Evolutionary conservation across 352 stramenopile species (phyloP), one percentile per base, ranked within the genome.

Genomic region (Phytophthora europaea): DNA sequence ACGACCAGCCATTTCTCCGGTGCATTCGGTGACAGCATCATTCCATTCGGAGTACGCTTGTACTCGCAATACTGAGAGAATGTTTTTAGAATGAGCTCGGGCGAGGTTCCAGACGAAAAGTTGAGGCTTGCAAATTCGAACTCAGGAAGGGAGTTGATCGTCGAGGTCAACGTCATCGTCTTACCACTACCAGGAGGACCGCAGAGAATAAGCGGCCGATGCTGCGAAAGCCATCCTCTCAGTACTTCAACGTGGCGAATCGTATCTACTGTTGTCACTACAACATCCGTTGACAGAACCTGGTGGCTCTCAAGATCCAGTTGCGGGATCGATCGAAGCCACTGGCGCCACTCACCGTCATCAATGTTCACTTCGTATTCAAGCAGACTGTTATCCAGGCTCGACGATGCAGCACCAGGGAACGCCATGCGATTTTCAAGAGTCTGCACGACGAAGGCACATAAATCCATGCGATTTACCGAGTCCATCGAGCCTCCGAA

Each of bases 241-340:
- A 99, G 80, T 28, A 99, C 94, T 82, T 99, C 98, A 61, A 98
- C 98, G 79, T 99, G 98, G 36, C 98, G 93, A 36, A 99, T 89
- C 12, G 98, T 99, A 75, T 99, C 98, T 16, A 99, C 99, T 0
- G 98, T 99, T 15, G 98, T 99, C 51, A 99, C 98, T n/a, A 99
- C 98, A 47, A 99, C 90, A 79, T 99, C 97, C 18, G 97, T 99
- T 26, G 94, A 93, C 13, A 98, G 82, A 15, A 99, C 98, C 34
- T 97, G 91, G 62, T 99, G 96, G 65, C 97, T 99, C 75, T 99
- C 98, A 47, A 99, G 96, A 78, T 99, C 97, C 54, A 99, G 91
- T 71, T 97, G 84, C 20, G 98, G 98, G 16, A 99, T 98, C 40
- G 90, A 98, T 26, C 96, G 93, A 40, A 88, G 89, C 98, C 98